Percentiles rank a stretch among this genome's conserved stretches.
These are phyloP conservation scores for Croton laevigatus DNA, from an alignment of 441 rosid genomes.

Conservation along the genomic window DNA sequence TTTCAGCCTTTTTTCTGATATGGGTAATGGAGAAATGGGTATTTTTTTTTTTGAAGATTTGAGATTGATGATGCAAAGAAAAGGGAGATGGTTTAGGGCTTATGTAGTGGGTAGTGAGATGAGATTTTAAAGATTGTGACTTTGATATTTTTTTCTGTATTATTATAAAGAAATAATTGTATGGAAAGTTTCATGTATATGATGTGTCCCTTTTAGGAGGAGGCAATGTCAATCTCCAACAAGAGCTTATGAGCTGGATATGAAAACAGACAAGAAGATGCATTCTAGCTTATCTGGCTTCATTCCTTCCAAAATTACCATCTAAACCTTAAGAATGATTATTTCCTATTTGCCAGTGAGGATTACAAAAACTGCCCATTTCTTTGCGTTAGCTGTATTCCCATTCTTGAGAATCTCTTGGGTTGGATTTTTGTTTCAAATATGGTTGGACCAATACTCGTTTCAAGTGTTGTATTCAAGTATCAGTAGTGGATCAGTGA, in stretches of 20 bases:
- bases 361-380: slow-evolving; percentile 13
- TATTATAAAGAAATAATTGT: slow-evolving; percentile 9
- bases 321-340: slow-evolving; percentile 23
- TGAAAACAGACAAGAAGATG: slow-evolving; percentile 31
- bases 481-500: not conserved
- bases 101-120: slow-evolving; percentile 31
- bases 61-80: slow-evolving; percentile 13
- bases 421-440: not conserved
- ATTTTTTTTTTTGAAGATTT: not conserved
- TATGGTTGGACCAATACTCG: no score
- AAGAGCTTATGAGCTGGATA: slow-evolving; percentile 47
- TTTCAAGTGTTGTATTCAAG: not conserved
- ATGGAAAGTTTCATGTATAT: slow-evolving; percentile 16
- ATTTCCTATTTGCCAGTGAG: slow-evolving; percentile 26
- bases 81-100: slow-evolving; percentile 14
- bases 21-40: not conserved
- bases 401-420: not conserved
- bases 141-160: slow-evolving; percentile 12
- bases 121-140: slow-evolving; percentile 20
- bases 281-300: slow-evolving; percentile 27
- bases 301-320: slow-evolving; percentile 28
- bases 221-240: slow-evolving; percentile 37
- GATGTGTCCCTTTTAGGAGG: slow-evolving; percentile 32
- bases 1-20: not conserved
- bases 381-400: not conserved